phyloP scores from a whole-genome alignment of 73 alveolate genomes.

The Tetrahymena malaccensis region DNA sequence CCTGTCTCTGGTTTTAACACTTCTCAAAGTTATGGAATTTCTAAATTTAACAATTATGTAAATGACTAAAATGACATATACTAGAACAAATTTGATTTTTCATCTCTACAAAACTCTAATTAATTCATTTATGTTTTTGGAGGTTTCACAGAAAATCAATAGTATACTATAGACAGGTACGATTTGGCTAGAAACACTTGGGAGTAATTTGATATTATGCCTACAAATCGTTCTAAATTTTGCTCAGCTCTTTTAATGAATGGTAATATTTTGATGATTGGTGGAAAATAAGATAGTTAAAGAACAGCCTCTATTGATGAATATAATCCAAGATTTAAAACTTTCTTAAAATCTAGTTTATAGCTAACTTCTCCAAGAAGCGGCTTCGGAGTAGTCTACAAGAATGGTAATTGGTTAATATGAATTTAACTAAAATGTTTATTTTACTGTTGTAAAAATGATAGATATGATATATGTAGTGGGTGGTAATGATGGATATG shows the following conservation, averaged over 20 bases:
- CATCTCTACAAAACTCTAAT: neutral
- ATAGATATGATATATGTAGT: slow-evolving; percentile 43
- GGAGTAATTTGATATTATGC: slow-evolving; percentile 3
- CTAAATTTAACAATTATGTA: neutral
- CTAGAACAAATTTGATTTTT: neutral
- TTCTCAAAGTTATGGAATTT: neutral
- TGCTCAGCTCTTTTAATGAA: slow-evolving; percentile 39
- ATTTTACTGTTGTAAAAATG: neutral
- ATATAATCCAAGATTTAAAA: slow-evolving; percentile 42
- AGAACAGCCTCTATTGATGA: slow-evolving; percentile 55
- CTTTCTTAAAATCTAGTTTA: slow-evolving; percentile 23
- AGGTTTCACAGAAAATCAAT: neutral
- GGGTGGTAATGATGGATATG: slow-evolving; percentile 84
- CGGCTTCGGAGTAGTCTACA: slow-evolving; percentile 67
- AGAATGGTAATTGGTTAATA: neutral
- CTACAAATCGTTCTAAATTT: slow-evolving; percentile 46
- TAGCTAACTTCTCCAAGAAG: slow-evolving; percentile 55
- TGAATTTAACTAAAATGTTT: neutral
- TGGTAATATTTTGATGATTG: slow-evolving; percentile 55
- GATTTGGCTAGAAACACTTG: neutral
- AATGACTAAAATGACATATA: neutral
- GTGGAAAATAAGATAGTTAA: slow-evolving; percentile 73
- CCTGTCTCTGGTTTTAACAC: neutral
- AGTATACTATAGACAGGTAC: neutral
- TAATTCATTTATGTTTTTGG: neutral